phyloP scores from a whole-genome alignment of 345 rosid species.

The Erucastrum elatum region DNA sequence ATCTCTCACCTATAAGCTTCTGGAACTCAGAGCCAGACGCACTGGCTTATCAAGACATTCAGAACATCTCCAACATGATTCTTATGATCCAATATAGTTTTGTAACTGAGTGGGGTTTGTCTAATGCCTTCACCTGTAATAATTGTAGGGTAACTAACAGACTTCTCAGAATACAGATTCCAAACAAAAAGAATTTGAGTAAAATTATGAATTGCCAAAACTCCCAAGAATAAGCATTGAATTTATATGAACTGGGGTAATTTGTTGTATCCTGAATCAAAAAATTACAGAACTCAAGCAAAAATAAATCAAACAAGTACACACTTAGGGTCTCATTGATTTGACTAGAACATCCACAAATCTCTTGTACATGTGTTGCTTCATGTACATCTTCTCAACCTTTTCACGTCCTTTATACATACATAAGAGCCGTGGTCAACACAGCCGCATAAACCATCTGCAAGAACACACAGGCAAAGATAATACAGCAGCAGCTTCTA shows the following conservation, averaged over 20 bases:
- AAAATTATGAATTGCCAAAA: neutral
- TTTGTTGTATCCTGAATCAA: neutral
- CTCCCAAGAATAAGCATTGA: conserved; percentile 20
- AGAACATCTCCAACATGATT: neutral
- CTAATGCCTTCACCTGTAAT: conserved; percentile 23
- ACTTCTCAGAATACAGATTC: conserved; percentile 7
- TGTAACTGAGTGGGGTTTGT: neutral
- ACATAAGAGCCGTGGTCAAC: neutral
- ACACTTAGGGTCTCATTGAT: too few relatives aligned
- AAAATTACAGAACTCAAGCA: conserved; percentile 2
- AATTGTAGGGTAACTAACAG: neutral
- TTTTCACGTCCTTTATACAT: conserved; percentile 58
- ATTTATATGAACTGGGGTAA: conserved; percentile 7
- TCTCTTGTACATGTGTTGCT: conserved; percentile 85
- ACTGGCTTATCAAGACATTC: too few relatives aligned
- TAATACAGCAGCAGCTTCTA: neutral
- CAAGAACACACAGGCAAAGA: conserved; percentile 7
- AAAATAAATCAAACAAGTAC: neutral
- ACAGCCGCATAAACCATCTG: neutral
- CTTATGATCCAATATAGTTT: neutral
- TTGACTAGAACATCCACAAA: conserved; percentile 39
- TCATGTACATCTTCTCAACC: conserved; percentile 67
- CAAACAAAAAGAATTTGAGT: neutral
- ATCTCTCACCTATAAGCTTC: too few relatives aligned
- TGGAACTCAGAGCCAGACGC: neutral